Percentiles rank a stretch among this genome's conserved stretches.
phyloP scores from a whole-genome alignment of 116 monocot genomes.

The Zostera marina region DNA sequence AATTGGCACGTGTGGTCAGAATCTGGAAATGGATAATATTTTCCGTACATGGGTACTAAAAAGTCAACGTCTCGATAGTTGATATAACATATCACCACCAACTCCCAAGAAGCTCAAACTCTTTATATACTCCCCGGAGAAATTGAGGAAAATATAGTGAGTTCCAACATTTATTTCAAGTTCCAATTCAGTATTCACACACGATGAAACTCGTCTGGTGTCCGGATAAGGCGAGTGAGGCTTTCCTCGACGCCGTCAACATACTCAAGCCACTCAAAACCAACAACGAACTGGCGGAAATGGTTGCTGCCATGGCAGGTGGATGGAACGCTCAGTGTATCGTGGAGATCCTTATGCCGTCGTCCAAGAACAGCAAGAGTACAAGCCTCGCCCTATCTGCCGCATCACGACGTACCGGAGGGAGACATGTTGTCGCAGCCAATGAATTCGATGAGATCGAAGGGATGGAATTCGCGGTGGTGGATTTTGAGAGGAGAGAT shows the following conservation, averaged over 20 bases:
- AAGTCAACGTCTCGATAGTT: too few relatives aligned
- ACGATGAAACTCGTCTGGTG: background rate
- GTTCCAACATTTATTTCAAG: too few relatives aligned
- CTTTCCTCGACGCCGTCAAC: slow-evolving; percentile 10
- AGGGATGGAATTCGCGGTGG: slow-evolving; percentile 49
- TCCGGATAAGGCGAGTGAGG: background rate
- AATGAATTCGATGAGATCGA: too few relatives aligned
- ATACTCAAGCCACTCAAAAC: slow-evolving; percentile 5
- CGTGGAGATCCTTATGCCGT: slow-evolving; percentile 18
- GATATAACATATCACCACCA: too few relatives aligned
- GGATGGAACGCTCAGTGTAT: slow-evolving; percentile 52
- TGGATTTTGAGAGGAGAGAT: slow-evolving; percentile 39
- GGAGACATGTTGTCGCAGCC: background rate
- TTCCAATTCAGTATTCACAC: background rate
- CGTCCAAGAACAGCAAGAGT: background rate
- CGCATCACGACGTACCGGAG: slow-evolving; percentile 9
- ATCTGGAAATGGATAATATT: too few relatives aligned
- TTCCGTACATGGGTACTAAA: too few relatives aligned
- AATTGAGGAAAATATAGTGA: too few relatives aligned
- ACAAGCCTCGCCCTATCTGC: slow-evolving; percentile 23
- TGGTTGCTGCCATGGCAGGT: slow-evolving; percentile 61
- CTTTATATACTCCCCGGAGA: too few relatives aligned
- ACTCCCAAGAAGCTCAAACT: too few relatives aligned
- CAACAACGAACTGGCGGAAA: slow-evolving; percentile 33
- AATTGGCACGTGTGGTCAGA: too few relatives aligned